Evolutionary conservation across 805 yeast genomes (phyloP).

Genomic region (Metschnikowia cubensis): DNA sequence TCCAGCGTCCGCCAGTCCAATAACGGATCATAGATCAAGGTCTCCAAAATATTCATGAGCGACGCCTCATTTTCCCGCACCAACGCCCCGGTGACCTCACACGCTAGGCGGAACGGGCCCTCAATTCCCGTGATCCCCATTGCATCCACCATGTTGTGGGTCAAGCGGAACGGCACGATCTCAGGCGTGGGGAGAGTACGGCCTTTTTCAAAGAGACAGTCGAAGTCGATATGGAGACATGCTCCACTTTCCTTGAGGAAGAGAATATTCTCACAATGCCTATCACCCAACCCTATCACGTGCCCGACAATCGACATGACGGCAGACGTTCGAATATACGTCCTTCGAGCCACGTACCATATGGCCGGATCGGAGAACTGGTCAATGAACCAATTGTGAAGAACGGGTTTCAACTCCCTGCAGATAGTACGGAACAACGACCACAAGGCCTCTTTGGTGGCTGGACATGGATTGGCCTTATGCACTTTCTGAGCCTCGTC

Average conservation of each 20-base stretch:
- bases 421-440: constrained; percentile 25
- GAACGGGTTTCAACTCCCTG: constrained; percentile 56
- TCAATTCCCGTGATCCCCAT: constrained; percentile 85
- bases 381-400: constrained; percentile 84
- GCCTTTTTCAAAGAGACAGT: constrained; percentile 89
- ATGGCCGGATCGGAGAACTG: constrained; percentile 83
- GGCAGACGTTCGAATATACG: constrained; percentile 75
- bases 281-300: constrained; percentile 89
- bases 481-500: constrained; percentile 29
- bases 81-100: constrained; percentile 76
- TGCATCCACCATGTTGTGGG: constrained; percentile 86
- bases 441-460: constrained; percentile 16
- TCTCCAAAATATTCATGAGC: constrained; percentile 85
- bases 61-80: constrained; percentile 77
- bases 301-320: constrained; percentile 98
- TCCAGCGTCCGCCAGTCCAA: constrained; percentile 63
- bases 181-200: constrained; percentile 76
- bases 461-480: constrained; percentile 8
- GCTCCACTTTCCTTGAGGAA: constrained; percentile 71
- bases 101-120: constrained; percentile 79
- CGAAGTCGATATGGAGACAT: constrained; percentile 92
- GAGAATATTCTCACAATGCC: constrained; percentile 91
- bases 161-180: constrained; percentile 87
- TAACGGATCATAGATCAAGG: constrained; percentile 88
- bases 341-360: constrained; percentile 80